phyloP scores from a whole-genome alignment of 192 early-diverging fungal genomes.

The Allomyces javanicus region DNA sequence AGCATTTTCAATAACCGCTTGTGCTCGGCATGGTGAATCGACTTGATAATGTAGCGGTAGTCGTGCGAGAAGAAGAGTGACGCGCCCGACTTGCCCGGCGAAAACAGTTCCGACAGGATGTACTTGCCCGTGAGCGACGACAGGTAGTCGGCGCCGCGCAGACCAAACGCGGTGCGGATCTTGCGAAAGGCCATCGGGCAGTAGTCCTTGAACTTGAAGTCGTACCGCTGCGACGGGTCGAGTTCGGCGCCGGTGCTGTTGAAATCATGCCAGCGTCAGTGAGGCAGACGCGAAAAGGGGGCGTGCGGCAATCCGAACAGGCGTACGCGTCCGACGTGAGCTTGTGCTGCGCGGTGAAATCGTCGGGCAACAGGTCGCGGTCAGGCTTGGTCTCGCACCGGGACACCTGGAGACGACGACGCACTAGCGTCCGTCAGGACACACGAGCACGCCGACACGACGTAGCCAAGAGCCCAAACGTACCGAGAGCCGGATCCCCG shows the following conservation, averaged over 20 bases:
- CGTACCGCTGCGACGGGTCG: slow-evolving; percentile 79
- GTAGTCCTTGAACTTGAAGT: slow-evolving; percentile 99
- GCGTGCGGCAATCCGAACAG: neutral
- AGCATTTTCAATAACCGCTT: slow-evolving; percentile 79
- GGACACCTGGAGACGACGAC: slow-evolving; percentile 17
- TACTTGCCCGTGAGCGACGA: slow-evolving; percentile 88
- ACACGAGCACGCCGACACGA: too few relatives aligned
- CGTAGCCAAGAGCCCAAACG: too few relatives aligned
- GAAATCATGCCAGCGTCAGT: neutral
- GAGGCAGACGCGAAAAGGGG: too few relatives aligned
- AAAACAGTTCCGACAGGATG: slow-evolving; percentile 82
- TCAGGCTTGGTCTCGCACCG: slow-evolving; percentile 68
- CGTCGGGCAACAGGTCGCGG: slow-evolving; percentile 47
- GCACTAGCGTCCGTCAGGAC: too few relatives aligned
- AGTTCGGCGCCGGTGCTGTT: slow-evolving; percentile 73
- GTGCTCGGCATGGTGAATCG: slow-evolving; percentile 85
- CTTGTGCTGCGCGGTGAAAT: slow-evolving; percentile 79
- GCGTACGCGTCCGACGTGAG: slow-evolving; percentile 85
- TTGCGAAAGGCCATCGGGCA: slow-evolving; percentile 90
- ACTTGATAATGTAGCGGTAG: slow-evolving; percentile 98
- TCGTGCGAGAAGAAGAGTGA: slow-evolving; percentile 98
- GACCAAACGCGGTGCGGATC: slow-evolving; percentile 67
- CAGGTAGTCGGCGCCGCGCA: slow-evolving; percentile 85
- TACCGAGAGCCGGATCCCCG: slow-evolving; percentile 19
- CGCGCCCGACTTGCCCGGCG: slow-evolving; percentile 86